These are phyloP conservation scores for Leishmania tropica DNA, from an alignment of 208 protist genomes.

Conservation along the genomic window DNA sequence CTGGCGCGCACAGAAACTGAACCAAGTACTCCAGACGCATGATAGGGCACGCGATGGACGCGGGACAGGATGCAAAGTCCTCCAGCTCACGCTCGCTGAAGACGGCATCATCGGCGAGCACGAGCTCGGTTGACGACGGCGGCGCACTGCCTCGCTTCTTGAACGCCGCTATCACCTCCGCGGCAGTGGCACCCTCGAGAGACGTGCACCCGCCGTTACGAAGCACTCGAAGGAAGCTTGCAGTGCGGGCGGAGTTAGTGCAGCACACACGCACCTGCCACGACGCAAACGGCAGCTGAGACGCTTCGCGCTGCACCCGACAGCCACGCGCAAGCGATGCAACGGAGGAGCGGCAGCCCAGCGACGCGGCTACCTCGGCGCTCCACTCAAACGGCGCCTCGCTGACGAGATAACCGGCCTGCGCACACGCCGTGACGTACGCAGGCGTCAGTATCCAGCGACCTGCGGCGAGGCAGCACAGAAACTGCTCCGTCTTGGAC, in stretches of 20 bases:
- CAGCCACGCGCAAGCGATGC: conserved; percentile 50
- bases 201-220: conserved; percentile 48
- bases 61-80: conserved; percentile 17
- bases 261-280: conserved; percentile 66
- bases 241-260: conserved; percentile 19
- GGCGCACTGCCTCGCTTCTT: neutral
- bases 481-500: conserved; percentile 62
- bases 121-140: conserved; percentile 6
- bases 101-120: conserved; percentile 62
- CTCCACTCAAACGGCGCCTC: conserved; percentile 65
- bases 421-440: conserved; percentile 46
- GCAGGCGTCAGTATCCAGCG: conserved; percentile 70
- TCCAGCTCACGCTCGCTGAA: conserved; percentile 52
- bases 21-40: conserved; percentile 69
- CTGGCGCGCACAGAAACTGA: conserved; percentile 53
- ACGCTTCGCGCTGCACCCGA: conserved; percentile 35
- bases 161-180: conserved; percentile 29
- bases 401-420: conserved; percentile 35
- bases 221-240: conserved; percentile 63
- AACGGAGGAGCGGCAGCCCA: conserved; percentile 31
- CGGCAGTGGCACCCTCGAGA: conserved; percentile 16
- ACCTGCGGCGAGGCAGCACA: conserved; percentile 59
- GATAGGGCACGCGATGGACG: conserved; percentile 25
- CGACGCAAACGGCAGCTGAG: conserved; percentile 38
- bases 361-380: conserved; percentile 24